Evolutionary conservation across 2,329 filamentous ascomycete species (phyloP), one percentile per base, ranked within the genome.

Genomic region (Didymosphaeria variabile): DNA sequence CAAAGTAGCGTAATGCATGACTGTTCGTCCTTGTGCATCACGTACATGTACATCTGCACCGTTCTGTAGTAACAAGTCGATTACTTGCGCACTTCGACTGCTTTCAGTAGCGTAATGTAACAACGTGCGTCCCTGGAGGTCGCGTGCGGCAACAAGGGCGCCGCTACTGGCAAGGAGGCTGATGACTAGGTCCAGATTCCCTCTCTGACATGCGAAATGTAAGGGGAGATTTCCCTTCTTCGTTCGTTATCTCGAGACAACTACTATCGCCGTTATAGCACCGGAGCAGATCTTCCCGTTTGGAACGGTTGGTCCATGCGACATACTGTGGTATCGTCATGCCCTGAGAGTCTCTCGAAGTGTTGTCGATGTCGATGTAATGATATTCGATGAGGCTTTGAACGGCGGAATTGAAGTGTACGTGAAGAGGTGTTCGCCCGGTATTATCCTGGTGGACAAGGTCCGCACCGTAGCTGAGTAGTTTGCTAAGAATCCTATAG

Each of bases 301-400:
- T n/a, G 3, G 58, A 61, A 3, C 32, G 50, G 8, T 52, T 60
- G 44, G 34, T 65, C 51, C 54, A 57, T 13, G 42, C 32, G 15
- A 57, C 50, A 15, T 45, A 63, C n/a, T 65, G 63, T 51, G 38
- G 3, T 19, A 63, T 42, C 5, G 49, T 65, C 63, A 65, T 65
- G 10, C 63, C 60, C 0, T 21, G 8, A 31, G 34, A 26, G 36
- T 65, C 63, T 51, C 63, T 54, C 1, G 34, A 12, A 5, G 21
- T 45, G 15, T n/a, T 44, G 31, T 65, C 63, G 13, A 61, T 45
- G 17, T 60, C 57, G 6, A 49, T 54, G 29, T 36, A 10, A 34
- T 59, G 23, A n/a, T 9, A 54, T 9, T 45, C 53, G 8, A 65
- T 19, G 17, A 63, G 6, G 6, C 51, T 23, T 23, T 21, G 38